phyloP scores from a whole-genome alignment of 2,329 filamentous ascomycete genomes.

The Cucurbitaria berberidis region DNA sequence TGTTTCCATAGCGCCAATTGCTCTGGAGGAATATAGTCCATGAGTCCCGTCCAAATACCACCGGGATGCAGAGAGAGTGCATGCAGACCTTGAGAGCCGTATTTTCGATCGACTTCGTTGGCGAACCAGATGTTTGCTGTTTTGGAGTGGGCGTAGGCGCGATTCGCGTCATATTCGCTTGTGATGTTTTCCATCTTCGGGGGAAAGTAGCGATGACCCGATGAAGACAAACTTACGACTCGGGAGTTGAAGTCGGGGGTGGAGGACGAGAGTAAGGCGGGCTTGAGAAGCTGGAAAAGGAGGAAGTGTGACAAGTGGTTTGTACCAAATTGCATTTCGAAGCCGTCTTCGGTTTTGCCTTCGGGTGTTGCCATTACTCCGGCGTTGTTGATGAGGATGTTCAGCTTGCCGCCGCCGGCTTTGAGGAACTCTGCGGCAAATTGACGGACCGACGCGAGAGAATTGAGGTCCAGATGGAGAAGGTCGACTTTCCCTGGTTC shows the following conservation, averaged over 20 bases:
- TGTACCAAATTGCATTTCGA: slow-evolving; percentile 59
- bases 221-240: slow-evolving; percentile 56
- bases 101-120: slow-evolving; percentile 59
- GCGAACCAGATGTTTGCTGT: slow-evolving; percentile 60
- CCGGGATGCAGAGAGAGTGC: slow-evolving; percentile 57
- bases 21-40: slow-evolving; percentile 4
- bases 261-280: slow-evolving; percentile 49
- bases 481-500: slow-evolving; percentile 25
- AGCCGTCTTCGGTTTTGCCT: slow-evolving; percentile 42
- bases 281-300: slow-evolving; percentile 58
- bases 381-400: slow-evolving; percentile 28
- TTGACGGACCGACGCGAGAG: slow-evolving; percentile 22
- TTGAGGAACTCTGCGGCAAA: slow-evolving; percentile 27
- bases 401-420: slow-evolving; percentile 19
- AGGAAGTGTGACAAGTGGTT: slow-evolving; percentile 64
- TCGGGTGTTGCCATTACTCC: slow-evolving; percentile 34
- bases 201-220: slow-evolving; percentile 7
- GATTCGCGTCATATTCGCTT: slow-evolving; percentile 48
- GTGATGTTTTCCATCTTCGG: slow-evolving; percentile 44
- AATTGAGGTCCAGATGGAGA: slow-evolving; percentile 31
- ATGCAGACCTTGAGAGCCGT: slow-evolving; percentile 53
- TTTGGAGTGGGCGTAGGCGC: slow-evolving; percentile 59
- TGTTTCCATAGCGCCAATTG: slow-evolving; percentile 4
- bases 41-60: slow-evolving; percentile 40
- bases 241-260: slow-evolving; percentile 51